phyloP scores from a whole-genome alignment of 148 eudicot species.

The Spergularia bocconei region DNA sequence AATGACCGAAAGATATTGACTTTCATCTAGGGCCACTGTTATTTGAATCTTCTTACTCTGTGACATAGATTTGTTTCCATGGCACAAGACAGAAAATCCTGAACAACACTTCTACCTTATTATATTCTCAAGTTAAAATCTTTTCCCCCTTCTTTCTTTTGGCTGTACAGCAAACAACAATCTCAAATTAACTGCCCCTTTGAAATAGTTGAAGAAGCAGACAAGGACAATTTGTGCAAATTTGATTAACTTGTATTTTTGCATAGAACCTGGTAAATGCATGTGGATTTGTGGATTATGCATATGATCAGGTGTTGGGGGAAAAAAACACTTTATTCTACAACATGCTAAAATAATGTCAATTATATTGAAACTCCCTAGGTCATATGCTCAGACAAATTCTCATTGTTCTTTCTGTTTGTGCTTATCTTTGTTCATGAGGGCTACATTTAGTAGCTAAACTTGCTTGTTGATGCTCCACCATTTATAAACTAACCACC shows the following conservation, averaged over 20 bases:
- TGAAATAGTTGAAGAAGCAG: neutral
- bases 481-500: neutral
- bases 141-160: neutral
- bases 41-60: neutral
- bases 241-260: neutral
- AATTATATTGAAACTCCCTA: conserved; percentile 1
- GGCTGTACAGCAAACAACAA: neutral
- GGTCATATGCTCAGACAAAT: conserved; percentile 4
- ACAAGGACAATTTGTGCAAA: no score
- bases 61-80: conserved; percentile 13
- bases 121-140: neutral
- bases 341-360: neutral
- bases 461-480: conserved; percentile 3
- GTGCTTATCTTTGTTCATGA: conserved; percentile 3
- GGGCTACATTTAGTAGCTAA: neutral
- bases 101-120: neutral
- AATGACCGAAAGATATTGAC: neutral
- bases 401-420: conserved; percentile 7
- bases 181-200: conserved; percentile 11
- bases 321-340: neutral
- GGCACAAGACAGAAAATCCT: conserved; percentile 4
- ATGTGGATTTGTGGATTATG: neutral
- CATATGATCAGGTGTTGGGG: neutral
- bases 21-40: neutral
- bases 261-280: conserved; percentile 8